phyloP scores from a whole-genome alignment of 495 filamentous ascomycete genomes.

The Tuber melanosporum region DNA sequence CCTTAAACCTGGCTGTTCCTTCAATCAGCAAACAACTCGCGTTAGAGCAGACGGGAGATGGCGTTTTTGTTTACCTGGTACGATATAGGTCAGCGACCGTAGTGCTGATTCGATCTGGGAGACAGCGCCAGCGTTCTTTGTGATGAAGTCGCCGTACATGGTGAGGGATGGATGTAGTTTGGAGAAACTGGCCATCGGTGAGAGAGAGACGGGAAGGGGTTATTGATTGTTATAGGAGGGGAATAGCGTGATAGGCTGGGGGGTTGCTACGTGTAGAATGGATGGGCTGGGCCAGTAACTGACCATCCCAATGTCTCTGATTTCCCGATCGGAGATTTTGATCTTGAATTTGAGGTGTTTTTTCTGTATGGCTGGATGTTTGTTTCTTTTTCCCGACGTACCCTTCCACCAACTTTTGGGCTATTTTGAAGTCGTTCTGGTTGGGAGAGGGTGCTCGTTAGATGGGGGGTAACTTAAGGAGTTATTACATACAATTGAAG shows the following conservation, averaged over 20 bases:
- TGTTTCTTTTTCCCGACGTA: neutral
- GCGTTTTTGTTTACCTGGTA: conserved; percentile 59
- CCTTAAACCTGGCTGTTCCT: conserved; percentile 71
- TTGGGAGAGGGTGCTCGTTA: neutral
- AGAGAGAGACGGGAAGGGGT: conserved; percentile 24
- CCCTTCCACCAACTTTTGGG: neutral
- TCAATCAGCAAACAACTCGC: conserved; percentile 10
- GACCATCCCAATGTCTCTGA: conserved; percentile 13
- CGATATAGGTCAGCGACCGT: conserved; percentile 87
- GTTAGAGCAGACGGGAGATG: conserved; percentile 18
- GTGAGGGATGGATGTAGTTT: conserved; percentile 39
- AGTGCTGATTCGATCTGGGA: conserved; percentile 88
- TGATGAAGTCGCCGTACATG: conserved; percentile 86
- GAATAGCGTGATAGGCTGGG: conserved; percentile 16
- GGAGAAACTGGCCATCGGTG: conserved; percentile 35
- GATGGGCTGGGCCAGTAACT: conserved; percentile 31
- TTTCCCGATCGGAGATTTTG: neutral
- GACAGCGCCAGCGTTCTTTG: conserved; percentile 84
- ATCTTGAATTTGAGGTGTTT: neutral
- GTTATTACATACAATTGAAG: neutral
- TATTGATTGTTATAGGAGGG: conserved; percentile 34
- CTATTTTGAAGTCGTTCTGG: neutral
- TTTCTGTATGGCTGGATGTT: neutral
- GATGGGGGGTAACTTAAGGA: neutral
- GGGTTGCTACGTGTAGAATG: conserved; percentile 25